Evolutionary conservation across 345 rosid genomes (phyloP).

Genomic region (Populus tremula): DNA sequence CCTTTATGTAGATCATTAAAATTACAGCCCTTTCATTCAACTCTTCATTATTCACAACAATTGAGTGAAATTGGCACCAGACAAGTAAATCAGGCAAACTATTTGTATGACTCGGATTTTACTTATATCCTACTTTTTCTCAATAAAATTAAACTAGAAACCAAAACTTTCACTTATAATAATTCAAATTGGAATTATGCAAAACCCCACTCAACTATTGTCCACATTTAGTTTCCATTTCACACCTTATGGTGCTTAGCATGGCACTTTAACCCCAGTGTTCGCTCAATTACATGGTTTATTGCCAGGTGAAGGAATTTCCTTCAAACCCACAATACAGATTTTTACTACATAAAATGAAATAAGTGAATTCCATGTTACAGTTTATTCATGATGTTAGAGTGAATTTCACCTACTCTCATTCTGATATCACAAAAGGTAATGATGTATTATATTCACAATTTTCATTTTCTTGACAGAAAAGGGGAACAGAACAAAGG

Average conservation of each 20-base stretch:
- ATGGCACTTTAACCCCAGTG: neutral
- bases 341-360: neutral
- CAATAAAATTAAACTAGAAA: neutral
- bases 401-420: neutral
- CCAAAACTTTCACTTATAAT: neutral
- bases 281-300: neutral
- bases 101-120: neutral
- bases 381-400: no score
- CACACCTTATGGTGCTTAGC: neutral
- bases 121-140: neutral
- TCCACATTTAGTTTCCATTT: neutral
- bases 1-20: no score
- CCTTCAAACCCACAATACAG: neutral
- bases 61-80: neutral
- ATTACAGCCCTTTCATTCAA: neutral
- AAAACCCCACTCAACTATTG: neutral
- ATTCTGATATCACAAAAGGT: neutral
- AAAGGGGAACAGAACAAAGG: neutral
- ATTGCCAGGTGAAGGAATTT: neutral
- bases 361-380: neutral
- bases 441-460: neutral
- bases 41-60: neutral
- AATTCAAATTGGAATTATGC: neutral
- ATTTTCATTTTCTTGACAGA: neutral
- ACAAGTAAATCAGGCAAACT: neutral